These are phyloP conservation scores for Colletotrichum agaves DNA, from an alignment of 2,329 filamentous ascomycete species.

Conservation along the genomic window DNA sequence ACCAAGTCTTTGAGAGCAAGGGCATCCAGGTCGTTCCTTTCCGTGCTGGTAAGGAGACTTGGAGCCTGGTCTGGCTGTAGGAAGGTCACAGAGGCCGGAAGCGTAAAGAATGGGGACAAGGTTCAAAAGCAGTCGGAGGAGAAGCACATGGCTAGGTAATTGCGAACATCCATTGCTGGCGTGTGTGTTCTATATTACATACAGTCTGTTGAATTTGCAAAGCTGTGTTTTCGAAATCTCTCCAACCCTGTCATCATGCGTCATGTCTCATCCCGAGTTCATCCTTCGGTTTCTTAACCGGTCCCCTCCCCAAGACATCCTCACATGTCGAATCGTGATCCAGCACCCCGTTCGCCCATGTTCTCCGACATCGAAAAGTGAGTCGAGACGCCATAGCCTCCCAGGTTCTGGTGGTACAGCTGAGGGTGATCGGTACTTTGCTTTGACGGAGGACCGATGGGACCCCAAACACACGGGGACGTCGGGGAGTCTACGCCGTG, in stretches of 20 bases:
- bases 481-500: constrained; percentile 21
- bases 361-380: constrained; percentile 3
- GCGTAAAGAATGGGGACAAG: background rate
- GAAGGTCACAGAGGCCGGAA: background rate
- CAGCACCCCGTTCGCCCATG: background rate
- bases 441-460: constrained; percentile 44
- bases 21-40: constrained; percentile 74
- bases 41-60: constrained; percentile 69
- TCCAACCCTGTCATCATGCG: constrained; percentile 18
- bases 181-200: constrained; percentile 33
- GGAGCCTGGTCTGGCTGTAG: constrained; percentile 61
- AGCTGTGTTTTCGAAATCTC: background rate
- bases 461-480: constrained; percentile 44
- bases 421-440: constrained; percentile 15
- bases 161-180: constrained; percentile 17
- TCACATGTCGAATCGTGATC: constrained; percentile 1
- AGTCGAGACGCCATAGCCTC: background rate
- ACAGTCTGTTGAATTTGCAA: constrained; percentile 23
- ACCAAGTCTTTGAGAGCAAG: constrained; percentile 63
- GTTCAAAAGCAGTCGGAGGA: background rate
- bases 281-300: background rate
- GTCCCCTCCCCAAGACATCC: background rate
- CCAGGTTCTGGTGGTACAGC: constrained; percentile 7
- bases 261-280: constrained; percentile 26
- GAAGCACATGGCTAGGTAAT: background rate